These are phyloP conservation scores for Xylariales sp. DNA, from an alignment of 2,329 filamentous ascomycete genomes.

Conservation along the genomic window DNA sequence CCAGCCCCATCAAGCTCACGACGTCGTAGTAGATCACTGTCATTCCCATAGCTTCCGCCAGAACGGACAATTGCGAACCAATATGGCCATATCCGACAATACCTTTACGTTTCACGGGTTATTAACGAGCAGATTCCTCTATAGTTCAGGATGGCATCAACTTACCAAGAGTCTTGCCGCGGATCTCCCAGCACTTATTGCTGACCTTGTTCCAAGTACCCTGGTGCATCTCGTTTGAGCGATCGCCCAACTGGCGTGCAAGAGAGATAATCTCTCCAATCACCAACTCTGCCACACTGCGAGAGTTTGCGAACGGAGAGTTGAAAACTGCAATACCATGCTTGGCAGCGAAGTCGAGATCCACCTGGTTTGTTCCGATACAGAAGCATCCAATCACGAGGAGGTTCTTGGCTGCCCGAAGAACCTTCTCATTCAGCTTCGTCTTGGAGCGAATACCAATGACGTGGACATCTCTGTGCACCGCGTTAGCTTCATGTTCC, in stretches of 20 bases:
- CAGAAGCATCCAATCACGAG: conserved; percentile 98
- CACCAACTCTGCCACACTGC: conserved; percentile 92
- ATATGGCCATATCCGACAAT: conserved; percentile 98
- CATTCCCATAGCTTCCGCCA: conserved; percentile 98
- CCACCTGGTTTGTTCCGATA: conserved; percentile 95
- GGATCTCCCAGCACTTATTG: conserved; percentile 93
- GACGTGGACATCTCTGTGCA: conserved; percentile 87
- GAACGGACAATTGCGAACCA: conserved; percentile 88
- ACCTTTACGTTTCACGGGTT: no score
- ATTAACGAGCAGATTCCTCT: conserved; percentile 7
- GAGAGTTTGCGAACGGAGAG: conserved; percentile 96
- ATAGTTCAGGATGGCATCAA: conserved; percentile 5
- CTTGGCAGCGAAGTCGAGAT: conserved; percentile 75
- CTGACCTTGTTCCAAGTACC: conserved; percentile 99
- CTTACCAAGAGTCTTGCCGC: conserved; percentile 88
- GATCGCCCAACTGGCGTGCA: conserved; percentile 87
- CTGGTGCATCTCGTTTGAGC: conserved; percentile 88
- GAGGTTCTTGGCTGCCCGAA: conserved; percentile 86
- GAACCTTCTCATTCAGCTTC: conserved; percentile 80
- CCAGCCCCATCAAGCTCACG: conserved; percentile 88
- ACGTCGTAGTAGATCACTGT: conserved; percentile 96
- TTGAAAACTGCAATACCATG: conserved; percentile 97
- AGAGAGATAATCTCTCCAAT: conserved; percentile 91
- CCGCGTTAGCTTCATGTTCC: not conserved
- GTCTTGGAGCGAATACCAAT: conserved; percentile 98